Evolutionary conservation across 163 green algal species (phyloP).

Genomic region (Trebouxia gelatinosa): DNA sequence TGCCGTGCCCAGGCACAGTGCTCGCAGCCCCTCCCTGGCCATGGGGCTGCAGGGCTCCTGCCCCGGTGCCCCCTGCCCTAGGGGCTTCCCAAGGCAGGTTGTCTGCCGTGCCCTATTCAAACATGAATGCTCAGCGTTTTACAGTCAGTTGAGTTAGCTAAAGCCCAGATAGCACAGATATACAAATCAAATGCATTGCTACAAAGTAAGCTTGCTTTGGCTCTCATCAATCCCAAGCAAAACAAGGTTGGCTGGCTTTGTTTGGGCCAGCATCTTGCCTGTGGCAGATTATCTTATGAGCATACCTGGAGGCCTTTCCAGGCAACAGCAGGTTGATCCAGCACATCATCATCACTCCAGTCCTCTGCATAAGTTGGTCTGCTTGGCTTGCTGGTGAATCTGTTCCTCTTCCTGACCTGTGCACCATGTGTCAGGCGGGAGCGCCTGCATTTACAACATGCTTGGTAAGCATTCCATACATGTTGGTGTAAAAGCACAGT

Average conservation of each 20-base stretch:
- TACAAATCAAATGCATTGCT: too few relatives aligned
- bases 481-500: too few relatives aligned
- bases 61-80: constrained; percentile 9
- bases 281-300: not conserved
- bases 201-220: not conserved
- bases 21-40: not conserved
- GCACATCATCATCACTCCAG: constrained; percentile 5
- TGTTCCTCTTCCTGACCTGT: constrained; percentile 7
- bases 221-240: not conserved
- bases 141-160: not conserved
- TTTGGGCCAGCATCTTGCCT: not conserved
- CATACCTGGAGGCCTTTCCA: constrained; percentile 15
- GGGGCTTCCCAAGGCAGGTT: not conserved
- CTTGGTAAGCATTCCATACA: not conserved
- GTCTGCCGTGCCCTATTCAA: not conserved
- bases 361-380: constrained; percentile 16
- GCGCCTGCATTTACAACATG: not conserved
- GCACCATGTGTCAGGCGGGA: not conserved
- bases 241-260: not conserved
- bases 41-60: constrained; percentile 14
- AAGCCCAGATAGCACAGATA: too few relatives aligned
- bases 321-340: constrained; percentile 23
- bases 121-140: not conserved
- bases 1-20: not conserved
- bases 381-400: not conserved